These are phyloP conservation scores for Sporopachydermia quercuum DNA, from an alignment of 805 yeast species.

Conservation along the genomic window DNA sequence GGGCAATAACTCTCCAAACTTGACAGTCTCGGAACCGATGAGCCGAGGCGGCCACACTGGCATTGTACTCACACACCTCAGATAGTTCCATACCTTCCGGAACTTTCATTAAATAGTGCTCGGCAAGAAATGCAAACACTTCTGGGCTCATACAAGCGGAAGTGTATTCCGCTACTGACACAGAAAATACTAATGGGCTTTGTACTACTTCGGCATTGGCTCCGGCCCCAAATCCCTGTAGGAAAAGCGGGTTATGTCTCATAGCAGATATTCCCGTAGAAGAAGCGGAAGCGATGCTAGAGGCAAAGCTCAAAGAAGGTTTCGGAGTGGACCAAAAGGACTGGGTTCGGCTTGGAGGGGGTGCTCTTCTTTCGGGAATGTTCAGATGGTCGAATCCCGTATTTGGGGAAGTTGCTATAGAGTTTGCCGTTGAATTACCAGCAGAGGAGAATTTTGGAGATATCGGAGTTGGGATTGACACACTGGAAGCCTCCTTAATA, in stretches of 20 bases:
- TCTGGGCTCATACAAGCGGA: constrained; percentile 9
- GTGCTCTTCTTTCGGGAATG: not conserved
- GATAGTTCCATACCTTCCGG: constrained; percentile 34
- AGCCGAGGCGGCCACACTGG: constrained; percentile 38
- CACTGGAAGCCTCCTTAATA: too few species aligned
- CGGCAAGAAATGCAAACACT: constrained; percentile 32
- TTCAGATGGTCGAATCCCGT: constrained; percentile 2
- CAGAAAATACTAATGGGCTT: not conserved
- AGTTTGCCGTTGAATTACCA: not conserved
- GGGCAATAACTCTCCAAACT: constrained; percentile 45
- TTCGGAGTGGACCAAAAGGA: not conserved
- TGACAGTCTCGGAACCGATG: constrained; percentile 40
- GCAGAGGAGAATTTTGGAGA: too few species aligned
- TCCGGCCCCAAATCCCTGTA: too few species aligned
- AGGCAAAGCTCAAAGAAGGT: constrained; percentile 8
- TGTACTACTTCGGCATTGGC: not conserved
- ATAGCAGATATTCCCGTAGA: not conserved
- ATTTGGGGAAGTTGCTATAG: constrained; percentile 1
- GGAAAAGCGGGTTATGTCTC: not conserved
- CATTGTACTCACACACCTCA: constrained; percentile 44
- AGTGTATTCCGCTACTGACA: not conserved
- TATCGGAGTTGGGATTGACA: too few species aligned
- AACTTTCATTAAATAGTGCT: constrained; percentile 30
- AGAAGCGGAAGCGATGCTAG: too few species aligned
- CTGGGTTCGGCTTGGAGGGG: not conserved